phyloP scores from a whole-genome alignment of 768 basidiomycete species.

The Lentinula sp. region DNA sequence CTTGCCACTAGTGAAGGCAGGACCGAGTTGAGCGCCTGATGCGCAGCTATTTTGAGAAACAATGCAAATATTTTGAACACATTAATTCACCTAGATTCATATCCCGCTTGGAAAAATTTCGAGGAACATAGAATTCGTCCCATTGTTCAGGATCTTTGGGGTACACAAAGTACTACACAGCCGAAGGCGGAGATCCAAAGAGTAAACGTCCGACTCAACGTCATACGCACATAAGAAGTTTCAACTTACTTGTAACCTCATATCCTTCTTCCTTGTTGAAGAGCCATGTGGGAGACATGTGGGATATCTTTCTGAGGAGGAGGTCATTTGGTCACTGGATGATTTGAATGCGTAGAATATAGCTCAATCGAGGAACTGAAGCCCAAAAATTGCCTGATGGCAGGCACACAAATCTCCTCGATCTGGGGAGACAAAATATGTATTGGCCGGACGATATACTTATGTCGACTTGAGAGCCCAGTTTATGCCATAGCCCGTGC shows the following conservation, averaged over 20 bases:
- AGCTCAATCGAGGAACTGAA: not conserved
- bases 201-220: not conserved
- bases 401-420: slow-evolving; percentile 2
- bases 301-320: not conserved
- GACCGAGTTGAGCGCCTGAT: no score
- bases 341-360: not conserved
- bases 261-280: not conserved
- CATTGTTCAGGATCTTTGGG: not conserved
- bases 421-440: not conserved
- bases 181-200: not conserved
- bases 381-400: slow-evolving; percentile 1
- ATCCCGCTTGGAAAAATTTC: no score
- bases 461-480: not conserved
- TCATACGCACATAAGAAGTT: not conserved
- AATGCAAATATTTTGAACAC: no score
- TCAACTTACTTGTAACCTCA: not conserved
- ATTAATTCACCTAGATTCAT: no score
- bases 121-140: not conserved
- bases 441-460: not conserved
- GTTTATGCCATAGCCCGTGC: not conserved
- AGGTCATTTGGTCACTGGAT: not conserved
- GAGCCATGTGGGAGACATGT: slow-evolving; percentile 4
- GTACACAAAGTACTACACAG: not conserved
- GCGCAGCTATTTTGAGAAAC: no score
- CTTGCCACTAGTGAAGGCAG: no score